Conservation (phyloP, 140 eudicot genomes). For the Bidens hawaiensis region DNA sequence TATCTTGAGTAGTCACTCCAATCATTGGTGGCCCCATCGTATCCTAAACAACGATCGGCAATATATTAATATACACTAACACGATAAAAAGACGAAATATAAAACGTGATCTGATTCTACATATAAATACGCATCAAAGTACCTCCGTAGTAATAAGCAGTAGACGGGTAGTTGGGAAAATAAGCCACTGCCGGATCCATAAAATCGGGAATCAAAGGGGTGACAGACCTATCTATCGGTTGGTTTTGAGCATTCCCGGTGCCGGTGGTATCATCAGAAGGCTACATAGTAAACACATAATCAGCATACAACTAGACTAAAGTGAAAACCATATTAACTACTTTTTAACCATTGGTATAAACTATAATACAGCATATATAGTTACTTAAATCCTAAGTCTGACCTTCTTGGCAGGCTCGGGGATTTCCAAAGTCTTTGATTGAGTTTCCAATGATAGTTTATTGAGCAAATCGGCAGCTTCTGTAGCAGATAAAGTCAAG, state of each 20-base stretch:
- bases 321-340: too few species aligned
- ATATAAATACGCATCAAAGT: background rate
- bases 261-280: slow-evolving; percentile 24
- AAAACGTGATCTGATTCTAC: background rate
- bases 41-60: slow-evolving; percentile 46
- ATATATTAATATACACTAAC: background rate
- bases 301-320: too few species aligned
- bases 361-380: background rate
- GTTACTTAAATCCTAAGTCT: too few species aligned
- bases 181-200: slow-evolving; percentile 50
- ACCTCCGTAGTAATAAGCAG: slow-evolving; percentile 74
- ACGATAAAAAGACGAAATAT: background rate
- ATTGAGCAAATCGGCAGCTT: slow-evolving; percentile 80
- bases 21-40: slow-evolving; percentile 45
- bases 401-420: slow-evolving; percentile 67
- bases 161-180: slow-evolving; percentile 45
- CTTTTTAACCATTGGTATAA: too few species aligned
- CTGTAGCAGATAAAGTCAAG: slow-evolving; percentile 40
- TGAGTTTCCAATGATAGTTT: slow-evolving; percentile 71
- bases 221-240: slow-evolving; percentile 53
- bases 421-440: slow-evolving; percentile 45
- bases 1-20: slow-evolving; percentile 61
- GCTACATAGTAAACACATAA: slow-evolving; percentile 25
- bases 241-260: slow-evolving; percentile 40
- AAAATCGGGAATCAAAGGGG: slow-evolving; percentile 51